These are phyloP conservation scores for Globisporangium iwayamae DNA, from an alignment of 352 stramenopile genomes.

Conservation along the genomic window DNA sequence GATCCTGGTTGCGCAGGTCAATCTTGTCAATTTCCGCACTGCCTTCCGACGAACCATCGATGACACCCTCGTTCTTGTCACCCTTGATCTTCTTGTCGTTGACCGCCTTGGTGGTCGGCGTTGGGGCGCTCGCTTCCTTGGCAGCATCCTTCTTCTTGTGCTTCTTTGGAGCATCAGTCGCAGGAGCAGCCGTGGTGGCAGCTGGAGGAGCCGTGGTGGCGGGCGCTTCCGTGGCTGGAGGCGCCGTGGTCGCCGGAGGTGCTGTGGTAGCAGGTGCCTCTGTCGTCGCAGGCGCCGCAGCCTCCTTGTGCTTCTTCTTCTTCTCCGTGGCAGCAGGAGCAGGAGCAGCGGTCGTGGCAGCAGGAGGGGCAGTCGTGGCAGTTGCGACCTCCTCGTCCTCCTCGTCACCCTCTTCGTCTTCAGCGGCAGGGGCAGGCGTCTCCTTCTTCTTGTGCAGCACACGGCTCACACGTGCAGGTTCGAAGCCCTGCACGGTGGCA, in stretches of 20 bases:
- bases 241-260: neutral
- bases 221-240: conserved; percentile 16
- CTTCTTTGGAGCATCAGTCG: conserved; percentile 18
- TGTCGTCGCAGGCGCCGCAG: neutral
- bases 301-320: conserved; percentile 31
- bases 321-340: conserved; percentile 15
- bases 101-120: conserved; percentile 14
- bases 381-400: conserved; percentile 19
- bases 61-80: conserved; percentile 69
- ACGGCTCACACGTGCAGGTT: conserved; percentile 27
- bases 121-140: neutral
- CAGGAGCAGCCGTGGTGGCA: conserved; percentile 6
- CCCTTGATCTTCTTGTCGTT: conserved; percentile 75
- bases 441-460: conserved; percentile 28
- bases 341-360: conserved; percentile 9
- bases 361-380: neutral
- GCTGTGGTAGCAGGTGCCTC: conserved; percentile 14
- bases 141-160: conserved; percentile 36
- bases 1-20: conserved; percentile 62
- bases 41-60: conserved; percentile 75
- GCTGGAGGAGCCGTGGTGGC: conserved; percentile 11
- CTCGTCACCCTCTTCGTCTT: conserved; percentile 18
- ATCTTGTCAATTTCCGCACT: conserved; percentile 85
- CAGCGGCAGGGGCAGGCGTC: conserved; percentile 9
- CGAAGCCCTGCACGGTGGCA: conserved; percentile 15